A percentile compares a stretch with the other conserved stretches of the same genome.
These are phyloP conservation scores for Neostapfia colusana DNA, from an alignment of 176 grass and related monocot species.

Conservation along the genomic window DNA sequence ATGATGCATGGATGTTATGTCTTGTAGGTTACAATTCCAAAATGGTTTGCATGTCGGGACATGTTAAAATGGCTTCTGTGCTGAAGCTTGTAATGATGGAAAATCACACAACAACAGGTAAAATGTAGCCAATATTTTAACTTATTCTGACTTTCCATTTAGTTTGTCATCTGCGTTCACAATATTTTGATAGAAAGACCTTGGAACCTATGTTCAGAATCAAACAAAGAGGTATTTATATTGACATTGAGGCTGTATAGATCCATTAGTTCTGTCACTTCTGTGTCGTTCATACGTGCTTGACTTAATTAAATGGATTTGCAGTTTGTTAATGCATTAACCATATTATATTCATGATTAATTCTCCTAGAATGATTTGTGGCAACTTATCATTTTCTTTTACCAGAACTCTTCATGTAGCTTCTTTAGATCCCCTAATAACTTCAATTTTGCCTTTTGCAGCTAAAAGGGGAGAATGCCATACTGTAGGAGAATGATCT, in stretches of 20 bases:
- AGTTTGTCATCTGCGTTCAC: slow-evolving; percentile 10
- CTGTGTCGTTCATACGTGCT: neutral
- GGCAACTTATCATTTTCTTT: neutral
- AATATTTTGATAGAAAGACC: neutral
- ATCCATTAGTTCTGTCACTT: neutral
- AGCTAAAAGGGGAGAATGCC: neutral
- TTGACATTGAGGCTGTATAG: neutral
- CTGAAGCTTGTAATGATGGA: slow-evolving; percentile 65
- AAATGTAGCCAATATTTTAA: slow-evolving; percentile 14
- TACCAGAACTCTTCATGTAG: neutral
- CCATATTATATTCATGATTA: neutral
- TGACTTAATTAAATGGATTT: neutral
- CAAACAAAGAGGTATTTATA: neutral
- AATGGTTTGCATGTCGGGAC: slow-evolving; percentile 79
- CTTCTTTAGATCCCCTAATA: slow-evolving; percentile 9
- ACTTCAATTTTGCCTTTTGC: too few species aligned
- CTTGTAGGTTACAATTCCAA: slow-evolving; percentile 54
- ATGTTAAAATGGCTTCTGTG: slow-evolving; percentile 76
- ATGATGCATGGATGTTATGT: slow-evolving; percentile 3
- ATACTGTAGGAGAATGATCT: neutral
- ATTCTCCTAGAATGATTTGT: neutral
- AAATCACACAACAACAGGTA: slow-evolving; percentile 63
- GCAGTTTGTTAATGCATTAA: slow-evolving; percentile 6
- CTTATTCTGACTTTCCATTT: slow-evolving; percentile 29
- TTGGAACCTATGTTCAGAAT: neutral